Conservation (phyloP, 768 basidiomycete genomes). For the Suillus subalutaceus region DNA sequence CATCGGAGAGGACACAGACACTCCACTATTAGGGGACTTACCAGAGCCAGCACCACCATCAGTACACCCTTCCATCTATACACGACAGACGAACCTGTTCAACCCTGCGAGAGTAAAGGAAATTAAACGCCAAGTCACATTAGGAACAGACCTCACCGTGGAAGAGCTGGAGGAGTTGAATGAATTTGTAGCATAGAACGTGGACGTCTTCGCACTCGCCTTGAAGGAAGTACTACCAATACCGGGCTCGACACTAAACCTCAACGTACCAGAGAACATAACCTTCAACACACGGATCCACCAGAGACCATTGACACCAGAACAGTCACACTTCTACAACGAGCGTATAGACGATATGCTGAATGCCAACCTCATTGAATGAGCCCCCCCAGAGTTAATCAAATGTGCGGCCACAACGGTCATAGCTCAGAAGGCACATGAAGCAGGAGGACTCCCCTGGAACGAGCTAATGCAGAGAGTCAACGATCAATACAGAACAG, state of each 20-base stretch:
- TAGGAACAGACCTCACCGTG: slow-evolving; percentile 35
- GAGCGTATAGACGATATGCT: background rate
- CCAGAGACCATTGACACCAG: slow-evolving; percentile 2
- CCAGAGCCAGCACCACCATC: too few relatives aligned
- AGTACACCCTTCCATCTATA: too few relatives aligned
- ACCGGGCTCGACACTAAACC: background rate
- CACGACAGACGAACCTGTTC: too few relatives aligned
- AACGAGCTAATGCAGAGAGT: too few relatives aligned
- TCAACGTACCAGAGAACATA: background rate
- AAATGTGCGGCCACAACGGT: slow-evolving; percentile 23
- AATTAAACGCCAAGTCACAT: slow-evolving; percentile 10
- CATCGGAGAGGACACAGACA: too few relatives aligned
- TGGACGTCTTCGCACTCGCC: slow-evolving; percentile 43
- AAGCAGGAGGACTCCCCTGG: too few relatives aligned
- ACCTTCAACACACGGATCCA: background rate
- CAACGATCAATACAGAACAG: slow-evolving; percentile 29
- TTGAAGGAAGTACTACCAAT: slow-evolving; percentile 41
- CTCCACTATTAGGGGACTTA: too few relatives aligned
- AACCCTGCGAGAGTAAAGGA: too few relatives aligned
- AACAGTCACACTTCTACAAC: slow-evolving; percentile 6
- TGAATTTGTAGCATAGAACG: slow-evolving; percentile 28
- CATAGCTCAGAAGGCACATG: slow-evolving; percentile 36
- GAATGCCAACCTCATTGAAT: background rate
- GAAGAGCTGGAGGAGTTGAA: slow-evolving; percentile 25
- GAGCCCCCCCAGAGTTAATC: background rate